These are phyloP conservation scores for Raddia guianensis DNA, from an alignment of 176 grass and related monocot genomes.

Conservation along the genomic window DNA sequence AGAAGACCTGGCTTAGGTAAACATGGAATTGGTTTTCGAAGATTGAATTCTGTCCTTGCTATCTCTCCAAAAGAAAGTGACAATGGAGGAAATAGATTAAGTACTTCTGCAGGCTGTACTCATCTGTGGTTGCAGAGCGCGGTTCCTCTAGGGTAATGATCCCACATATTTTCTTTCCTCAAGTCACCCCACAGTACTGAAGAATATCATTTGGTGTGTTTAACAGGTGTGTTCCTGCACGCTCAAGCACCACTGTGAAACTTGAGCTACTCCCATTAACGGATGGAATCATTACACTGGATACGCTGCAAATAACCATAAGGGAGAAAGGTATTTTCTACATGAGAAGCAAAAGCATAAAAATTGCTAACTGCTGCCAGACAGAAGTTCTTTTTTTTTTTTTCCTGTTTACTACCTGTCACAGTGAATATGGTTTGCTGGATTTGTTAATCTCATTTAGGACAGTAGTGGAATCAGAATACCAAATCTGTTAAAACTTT, in stretches of 20 bases:
- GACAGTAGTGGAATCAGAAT: neutral
- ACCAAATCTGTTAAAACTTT: constrained; percentile 15
- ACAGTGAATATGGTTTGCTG: neutral
- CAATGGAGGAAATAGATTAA: constrained; percentile 49
- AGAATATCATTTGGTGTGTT: constrained; percentile 20
- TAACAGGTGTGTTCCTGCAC: constrained; percentile 82
- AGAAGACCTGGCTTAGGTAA: constrained; percentile 51
- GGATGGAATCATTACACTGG: constrained; percentile 93
- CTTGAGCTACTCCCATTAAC: constrained; percentile 92
- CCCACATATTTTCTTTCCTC: constrained; percentile 19
- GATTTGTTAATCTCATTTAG: neutral
- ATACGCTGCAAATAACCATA: constrained; percentile 89
- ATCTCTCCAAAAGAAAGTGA: constrained; percentile 61
- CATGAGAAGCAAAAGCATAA: neutral
- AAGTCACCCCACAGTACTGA: neutral
- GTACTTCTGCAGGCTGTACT: constrained; percentile 67
- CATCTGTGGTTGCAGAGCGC: constrained; percentile 97
- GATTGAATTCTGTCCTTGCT: constrained; percentile 50
- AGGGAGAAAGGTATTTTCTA: constrained; percentile 87
- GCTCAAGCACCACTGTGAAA: constrained; percentile 91
- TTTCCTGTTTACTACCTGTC: constrained; percentile 8
- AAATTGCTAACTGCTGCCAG: neutral
- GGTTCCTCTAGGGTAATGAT: constrained; percentile 85
- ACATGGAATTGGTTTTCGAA: constrained; percentile 40
- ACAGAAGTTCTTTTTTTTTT: constrained; percentile 13